Evolutionary conservation across 768 basidiomycete genomes (phyloP), one percentile per base, ranked within the genome.

Genomic region (Kwoniella heveanensis): DNA sequence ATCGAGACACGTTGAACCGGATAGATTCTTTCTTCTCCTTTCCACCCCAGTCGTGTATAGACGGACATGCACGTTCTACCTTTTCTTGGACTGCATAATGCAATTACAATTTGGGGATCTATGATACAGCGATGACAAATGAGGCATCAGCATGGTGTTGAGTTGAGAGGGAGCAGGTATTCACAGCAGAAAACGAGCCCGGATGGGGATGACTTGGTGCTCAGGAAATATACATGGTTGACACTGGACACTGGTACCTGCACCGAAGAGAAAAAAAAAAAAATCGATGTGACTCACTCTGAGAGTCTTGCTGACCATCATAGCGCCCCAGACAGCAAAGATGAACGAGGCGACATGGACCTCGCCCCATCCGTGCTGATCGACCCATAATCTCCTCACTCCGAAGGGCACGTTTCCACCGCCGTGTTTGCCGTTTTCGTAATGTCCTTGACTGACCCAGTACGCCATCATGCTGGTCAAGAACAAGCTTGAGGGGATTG

Each of bases 271-370:
- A n/a, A n/a, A n/a, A n/a, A n/a, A n/a, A n/a, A n/a, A n/a, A 19
- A 7, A 9, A 52, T 7, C 51, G 7, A 52, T 13, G 1, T n/a
- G n/a, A 76, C 77, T 90, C 55, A 97, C 86, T 54, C 87, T 85
- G 50, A 99, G 83, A 17, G 96, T 98, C 82, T 98, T 98, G 84
- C 91, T 94, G 67, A 99, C 90, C 95, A 99, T 98, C 52, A 90
- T 89, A 17, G 92, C 89, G 9, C 90, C 95, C 94, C 93, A 98
- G 13, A 83, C 77, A 7, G 83, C 88, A 79, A 92, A 91, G n/a
- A 94, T 74, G 36, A 90, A 65, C 73, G 87, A 87, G 46, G 88
- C 87, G 39, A 86, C 81, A 80, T 99, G 96, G 52, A 98, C 72
- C 70, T 98, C 95, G 13, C 79, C 76, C 32, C 55, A 62, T 6